Conservation (phyloP, 2,329 filamentous ascomycete species). For the Neofusicoccum ribis region DNA sequence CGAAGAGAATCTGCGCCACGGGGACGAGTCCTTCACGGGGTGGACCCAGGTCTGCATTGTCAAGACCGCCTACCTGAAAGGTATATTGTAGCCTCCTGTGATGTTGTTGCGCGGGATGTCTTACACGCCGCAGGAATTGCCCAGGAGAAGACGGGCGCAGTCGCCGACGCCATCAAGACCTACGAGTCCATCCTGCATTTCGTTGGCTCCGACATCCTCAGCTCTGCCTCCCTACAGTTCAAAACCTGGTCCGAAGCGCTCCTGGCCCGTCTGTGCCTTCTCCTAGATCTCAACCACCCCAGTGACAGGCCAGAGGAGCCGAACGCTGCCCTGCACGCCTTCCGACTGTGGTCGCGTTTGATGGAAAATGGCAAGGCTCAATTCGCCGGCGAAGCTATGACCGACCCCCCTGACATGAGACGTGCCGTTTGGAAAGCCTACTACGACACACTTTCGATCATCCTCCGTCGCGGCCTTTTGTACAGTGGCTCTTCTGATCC, state of each 20-base stretch:
- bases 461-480: constrained; percentile 66
- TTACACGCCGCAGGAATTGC: constrained; percentile 42
- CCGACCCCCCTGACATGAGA: constrained; percentile 35
- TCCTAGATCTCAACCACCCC: constrained; percentile 61
- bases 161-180: constrained; percentile 62
- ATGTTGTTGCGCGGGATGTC: background rate
- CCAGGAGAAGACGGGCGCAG: constrained; percentile 44
- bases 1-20: constrained; percentile 24
- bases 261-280: constrained; percentile 71
- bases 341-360: constrained; percentile 67
- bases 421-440: constrained; percentile 82
- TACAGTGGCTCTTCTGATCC: constrained; percentile 50
- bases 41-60: constrained; percentile 84
- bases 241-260: constrained; percentile 77
- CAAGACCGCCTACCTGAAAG: constrained; percentile 76
- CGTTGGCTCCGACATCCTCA: constrained; percentile 58
- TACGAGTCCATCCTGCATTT: constrained; percentile 68
- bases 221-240: constrained; percentile 55
- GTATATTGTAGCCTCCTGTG: constrained; percentile 47
- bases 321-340: constrained; percentile 46
- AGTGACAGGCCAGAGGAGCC: constrained; percentile 30
- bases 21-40: constrained; percentile 53
- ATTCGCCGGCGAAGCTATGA: constrained; percentile 25
- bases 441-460: constrained; percentile 74
- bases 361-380: constrained; percentile 48